These are phyloP conservation scores for Monilinia vaccinii-corymbosi DNA, from an alignment of 2,329 filamentous ascomycete genomes.

Conservation along the genomic window DNA sequence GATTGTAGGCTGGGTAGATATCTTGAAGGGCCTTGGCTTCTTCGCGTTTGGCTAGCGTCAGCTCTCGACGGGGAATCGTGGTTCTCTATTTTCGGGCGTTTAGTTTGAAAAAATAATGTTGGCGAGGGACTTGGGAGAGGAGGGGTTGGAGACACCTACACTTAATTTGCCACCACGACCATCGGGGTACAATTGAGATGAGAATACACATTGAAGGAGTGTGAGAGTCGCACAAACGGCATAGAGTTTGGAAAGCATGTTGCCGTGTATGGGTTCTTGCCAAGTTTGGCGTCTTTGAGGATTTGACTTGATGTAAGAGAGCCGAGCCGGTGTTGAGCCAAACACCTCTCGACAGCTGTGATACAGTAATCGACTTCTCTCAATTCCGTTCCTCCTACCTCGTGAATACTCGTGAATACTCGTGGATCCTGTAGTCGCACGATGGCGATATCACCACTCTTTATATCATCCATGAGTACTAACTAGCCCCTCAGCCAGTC, in stretches of 20 bases:
- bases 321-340: neutral
- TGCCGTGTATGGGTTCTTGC: neutral
- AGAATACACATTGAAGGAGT: neutral
- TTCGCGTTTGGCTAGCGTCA: slow-evolving; percentile 9
- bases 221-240: neutral
- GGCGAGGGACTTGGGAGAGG: neutral
- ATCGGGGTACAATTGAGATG: neutral
- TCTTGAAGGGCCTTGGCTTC: slow-evolving; percentile 18
- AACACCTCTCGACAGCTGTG: neutral
- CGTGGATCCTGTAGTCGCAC: neutral
- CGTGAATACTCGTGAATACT: too few species aligned
- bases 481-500: too few species aligned
- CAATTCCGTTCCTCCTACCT: neutral
- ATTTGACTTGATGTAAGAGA: neutral
- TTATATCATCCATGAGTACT: neutral
- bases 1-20: slow-evolving; percentile 31
- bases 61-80: slow-evolving; percentile 13
- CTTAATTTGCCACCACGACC: neutral
- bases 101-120: neutral
- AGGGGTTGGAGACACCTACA: neutral
- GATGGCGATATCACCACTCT: neutral
- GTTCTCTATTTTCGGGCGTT: slow-evolving; percentile 16
- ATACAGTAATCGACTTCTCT: neutral
- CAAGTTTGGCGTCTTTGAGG: neutral
- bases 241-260: neutral